A percentile compares a stretch with the other conserved stretches of the same genome.
Conservation (phyloP, 352 stramenopile genomes). For the Chrysophaeum taylorii region DNA sequence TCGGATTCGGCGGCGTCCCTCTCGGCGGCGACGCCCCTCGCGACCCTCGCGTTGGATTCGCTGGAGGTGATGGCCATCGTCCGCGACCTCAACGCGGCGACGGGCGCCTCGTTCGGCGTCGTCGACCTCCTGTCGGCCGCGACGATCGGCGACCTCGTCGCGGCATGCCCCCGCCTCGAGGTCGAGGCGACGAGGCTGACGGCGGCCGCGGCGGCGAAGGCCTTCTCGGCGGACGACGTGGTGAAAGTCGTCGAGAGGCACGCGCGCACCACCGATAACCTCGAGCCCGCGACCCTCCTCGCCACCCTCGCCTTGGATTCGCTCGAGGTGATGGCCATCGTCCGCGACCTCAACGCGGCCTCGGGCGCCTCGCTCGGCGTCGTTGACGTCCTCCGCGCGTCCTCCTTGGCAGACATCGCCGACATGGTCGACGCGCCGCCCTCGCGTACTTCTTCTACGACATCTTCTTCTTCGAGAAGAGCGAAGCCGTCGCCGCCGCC, state of each 20-base stretch:
- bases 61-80: conserved; percentile 12
- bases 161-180: background rate
- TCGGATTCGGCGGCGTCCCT: background rate
- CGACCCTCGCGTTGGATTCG: background rate
- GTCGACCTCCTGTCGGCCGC: background rate
- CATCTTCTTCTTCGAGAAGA: no score
- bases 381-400: background rate
- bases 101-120: background rate
- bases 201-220: background rate
- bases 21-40: background rate
- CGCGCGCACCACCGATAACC: background rate
- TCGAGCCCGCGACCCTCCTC: background rate
- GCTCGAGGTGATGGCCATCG: conserved; percentile 12
- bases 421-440: background rate
- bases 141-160: background rate
- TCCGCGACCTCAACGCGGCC: background rate
- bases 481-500: no score
- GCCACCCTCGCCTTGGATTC: background rate
- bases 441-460: no score
- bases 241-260: background rate
- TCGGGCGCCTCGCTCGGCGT: background rate
- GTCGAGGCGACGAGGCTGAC: background rate
- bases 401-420: background rate
- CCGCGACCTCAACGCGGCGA: conserved; percentile 1
- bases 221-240: background rate